Evolutionary conservation across 495 filamentous ascomycete genomes (phyloP), one percentile per base, ranked within the genome.

Genomic region (Trichoderma erinaceum): DNA sequence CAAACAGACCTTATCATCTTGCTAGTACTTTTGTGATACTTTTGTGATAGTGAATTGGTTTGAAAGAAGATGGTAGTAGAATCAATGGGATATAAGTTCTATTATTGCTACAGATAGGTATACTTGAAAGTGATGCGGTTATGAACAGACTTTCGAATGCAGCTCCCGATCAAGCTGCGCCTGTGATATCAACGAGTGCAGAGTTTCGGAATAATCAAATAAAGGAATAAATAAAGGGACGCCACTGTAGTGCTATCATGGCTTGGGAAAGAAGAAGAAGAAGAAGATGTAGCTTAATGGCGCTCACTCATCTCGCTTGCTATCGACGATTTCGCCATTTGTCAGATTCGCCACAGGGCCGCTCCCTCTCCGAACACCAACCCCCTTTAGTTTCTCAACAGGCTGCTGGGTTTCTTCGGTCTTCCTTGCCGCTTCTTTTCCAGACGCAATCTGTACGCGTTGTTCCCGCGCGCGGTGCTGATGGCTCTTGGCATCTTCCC

Each of bases 321-420:
- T 68, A 21, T 43, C 68, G 50, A 76, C 71, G 7, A 70, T 72
- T 12, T 76, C 75, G 4, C 75, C 46, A 44, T 73, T 75, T 16
- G 74, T 70, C 10, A 65, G 70, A 64, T 70, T 74, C 10, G 68
- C 69, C 41, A 66, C 4, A 61, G 23, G 56, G 15, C 56, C 71
- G 43, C 74, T 76, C 67, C 68, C 23, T 67, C 69, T 27, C 50
- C 61, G 48, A 69, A 66, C 13, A 70, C 70, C 56, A 68, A 74
- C n/a, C 66, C 70, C n/a, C 70, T 72, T 65, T 21, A 27, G 5
- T 69, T 70, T n/a, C 44, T 67, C 10, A 69, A 50, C 32, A 25
- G 66, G 44, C 68, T 69, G 41, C 0, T 29, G 29, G 29, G 65
- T 10, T 13, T 68, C 69, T 21, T 74, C 71, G 5, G 11, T 27